Evolutionary conservation across 805 yeast species (phyloP).

Genomic region (Maudiozyma pseudohumilis): DNA sequence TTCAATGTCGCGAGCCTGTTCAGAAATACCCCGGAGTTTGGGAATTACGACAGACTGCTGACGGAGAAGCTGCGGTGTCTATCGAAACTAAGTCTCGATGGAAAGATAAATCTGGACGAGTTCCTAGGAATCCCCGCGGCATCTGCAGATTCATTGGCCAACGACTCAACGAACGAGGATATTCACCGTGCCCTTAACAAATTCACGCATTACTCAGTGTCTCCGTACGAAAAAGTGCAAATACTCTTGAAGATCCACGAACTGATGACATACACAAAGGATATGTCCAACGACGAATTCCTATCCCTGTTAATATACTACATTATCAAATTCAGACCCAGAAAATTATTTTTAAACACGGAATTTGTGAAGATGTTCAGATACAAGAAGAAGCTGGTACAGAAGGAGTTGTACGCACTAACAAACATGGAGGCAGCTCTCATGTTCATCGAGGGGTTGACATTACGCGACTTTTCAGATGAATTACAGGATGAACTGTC

Average conservation of each 20-base stretch:
- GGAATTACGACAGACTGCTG: slow-evolving; percentile 21
- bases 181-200: slow-evolving; percentile 13
- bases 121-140: slow-evolving; percentile 18
- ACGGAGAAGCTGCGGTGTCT: slow-evolving; percentile 17
- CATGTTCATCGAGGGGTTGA: slow-evolving; percentile 25
- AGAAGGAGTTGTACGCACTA: slow-evolving; percentile 26
- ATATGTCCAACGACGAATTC: slow-evolving; percentile 26
- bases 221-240: slow-evolving; percentile 26
- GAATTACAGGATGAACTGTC: slow-evolving; percentile 13
- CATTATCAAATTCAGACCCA: slow-evolving; percentile 17
- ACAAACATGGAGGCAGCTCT: slow-evolving; percentile 29
- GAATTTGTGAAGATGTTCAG: slow-evolving; percentile 27
- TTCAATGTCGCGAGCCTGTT: slow-evolving; percentile 20
- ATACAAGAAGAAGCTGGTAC: slow-evolving; percentile 25
- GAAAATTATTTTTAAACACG: slow-evolving; percentile 20
- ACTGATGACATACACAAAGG: slow-evolving; percentile 17
- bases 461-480: slow-evolving; percentile 17
- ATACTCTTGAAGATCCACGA: slow-evolving; percentile 21
- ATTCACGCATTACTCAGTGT: slow-evolving; percentile 16
- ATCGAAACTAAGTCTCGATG: slow-evolving; percentile 13
- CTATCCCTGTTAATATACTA: slow-evolving; percentile 25
- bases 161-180: slow-evolving; percentile 7
- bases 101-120: slow-evolving; percentile 16
- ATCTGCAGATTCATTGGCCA: slow-evolving; percentile 6
- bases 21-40: slow-evolving; percentile 26